Evolutionary conservation across 352 stramenopile species (phyloP).

Genomic region (Aphanomyces invadans): DNA sequence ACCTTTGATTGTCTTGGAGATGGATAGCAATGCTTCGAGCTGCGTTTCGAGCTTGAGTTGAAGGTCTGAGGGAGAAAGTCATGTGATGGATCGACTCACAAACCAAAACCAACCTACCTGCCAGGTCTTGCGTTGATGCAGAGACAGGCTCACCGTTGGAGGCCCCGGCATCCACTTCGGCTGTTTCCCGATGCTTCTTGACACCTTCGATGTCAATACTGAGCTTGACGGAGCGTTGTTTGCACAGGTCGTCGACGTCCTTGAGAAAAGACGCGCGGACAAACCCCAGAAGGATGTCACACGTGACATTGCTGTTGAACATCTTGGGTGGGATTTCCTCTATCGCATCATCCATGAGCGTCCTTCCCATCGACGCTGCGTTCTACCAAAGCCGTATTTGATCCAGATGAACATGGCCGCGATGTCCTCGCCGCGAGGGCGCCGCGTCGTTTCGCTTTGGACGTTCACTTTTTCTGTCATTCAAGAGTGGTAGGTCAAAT

Average conservation of each 20-base stretch:
- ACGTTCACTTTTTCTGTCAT: too few species aligned
- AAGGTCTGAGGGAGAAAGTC: too few species aligned
- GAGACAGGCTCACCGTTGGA: neutral
- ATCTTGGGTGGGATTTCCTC: constrained; percentile 52
- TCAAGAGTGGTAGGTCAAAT: neutral
- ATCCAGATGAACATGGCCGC: constrained; percentile 60
- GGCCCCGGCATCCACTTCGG: neutral
- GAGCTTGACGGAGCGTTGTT: constrained; percentile 66
- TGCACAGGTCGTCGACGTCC: constrained; percentile 65
- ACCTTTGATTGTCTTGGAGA: constrained; percentile 23
- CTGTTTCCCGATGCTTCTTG: constrained; percentile 26
- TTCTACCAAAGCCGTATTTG: constrained; percentile 74
- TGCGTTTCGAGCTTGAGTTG: constrained; percentile 20
- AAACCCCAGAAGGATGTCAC: constrained; percentile 63
- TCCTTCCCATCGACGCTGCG: neutral
- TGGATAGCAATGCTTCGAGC: neutral
- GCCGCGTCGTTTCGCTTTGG: neutral
- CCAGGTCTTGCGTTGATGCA: constrained; percentile 2
- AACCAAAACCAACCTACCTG: too few species aligned
- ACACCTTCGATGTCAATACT: constrained; percentile 64
- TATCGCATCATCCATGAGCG: constrained; percentile 5
- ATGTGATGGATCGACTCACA: too few species aligned
- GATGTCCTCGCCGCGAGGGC: neutral
- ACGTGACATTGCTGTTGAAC: constrained; percentile 71
- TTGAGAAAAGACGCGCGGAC: constrained; percentile 51